Evolutionary conservation across 805 yeast species (phyloP).

Genomic region (Priceomyces fermenticarens): DNA sequence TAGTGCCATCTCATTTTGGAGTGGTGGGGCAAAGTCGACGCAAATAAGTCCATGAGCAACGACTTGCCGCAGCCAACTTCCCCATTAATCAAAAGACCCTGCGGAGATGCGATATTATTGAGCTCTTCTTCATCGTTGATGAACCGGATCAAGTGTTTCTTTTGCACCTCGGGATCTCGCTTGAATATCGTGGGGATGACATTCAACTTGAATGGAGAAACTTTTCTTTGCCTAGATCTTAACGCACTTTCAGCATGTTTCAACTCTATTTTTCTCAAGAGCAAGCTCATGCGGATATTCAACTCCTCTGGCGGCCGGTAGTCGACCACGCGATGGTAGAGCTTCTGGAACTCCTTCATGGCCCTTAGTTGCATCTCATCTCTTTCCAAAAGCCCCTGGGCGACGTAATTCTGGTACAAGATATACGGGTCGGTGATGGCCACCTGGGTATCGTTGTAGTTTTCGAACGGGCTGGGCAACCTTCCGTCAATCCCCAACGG

Average conservation of each 20-base stretch:
- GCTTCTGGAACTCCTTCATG: conserved; percentile 59
- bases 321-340: conserved; percentile 55
- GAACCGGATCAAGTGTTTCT: conserved; percentile 44
- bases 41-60: conserved; percentile 71
- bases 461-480: conserved; percentile 16
- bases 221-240: conserved; percentile 7
- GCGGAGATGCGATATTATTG: conserved; percentile 53
- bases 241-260: conserved; percentile 23
- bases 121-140: conserved; percentile 63
- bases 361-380: conserved; percentile 63
- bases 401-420: conserved; percentile 52
- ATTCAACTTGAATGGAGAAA: conserved; percentile 15
- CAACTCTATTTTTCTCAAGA: conserved; percentile 32
- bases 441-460: conserved; percentile 11
- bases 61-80: conserved; percentile 77
- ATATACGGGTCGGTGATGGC: conserved; percentile 62
- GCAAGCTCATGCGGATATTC: conserved; percentile 39
- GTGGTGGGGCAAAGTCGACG: conserved; percentile 57
- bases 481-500: conserved; percentile 40
- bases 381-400: conserved; percentile 47
- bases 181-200: conserved; percentile 22
- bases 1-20: conserved; percentile 72
- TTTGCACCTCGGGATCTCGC: conserved; percentile 26
- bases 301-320: conserved; percentile 55
- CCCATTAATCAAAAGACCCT: conserved; percentile 61